A percentile compares a stretch with the other conserved stretches of the same genome.
Evolutionary conservation across 345 rosid species (phyloP).

Genomic region (Ceriops zippeliana): DNA sequence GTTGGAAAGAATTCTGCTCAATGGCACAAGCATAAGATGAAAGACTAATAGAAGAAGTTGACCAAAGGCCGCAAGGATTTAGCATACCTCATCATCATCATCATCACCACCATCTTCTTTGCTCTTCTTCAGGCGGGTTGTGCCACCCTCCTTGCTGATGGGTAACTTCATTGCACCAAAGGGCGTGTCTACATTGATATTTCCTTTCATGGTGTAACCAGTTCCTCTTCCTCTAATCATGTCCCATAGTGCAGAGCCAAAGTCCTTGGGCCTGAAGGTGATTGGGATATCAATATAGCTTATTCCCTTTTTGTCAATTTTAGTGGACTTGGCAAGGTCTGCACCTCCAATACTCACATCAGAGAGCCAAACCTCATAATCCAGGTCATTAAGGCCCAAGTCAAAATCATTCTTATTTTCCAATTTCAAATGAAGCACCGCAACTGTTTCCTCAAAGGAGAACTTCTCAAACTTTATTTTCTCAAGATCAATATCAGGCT

Average conservation of each 20-base stretch:
- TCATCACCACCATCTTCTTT: constrained; percentile 56
- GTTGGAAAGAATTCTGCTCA: too few relatives aligned
- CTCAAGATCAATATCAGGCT: constrained; percentile 84
- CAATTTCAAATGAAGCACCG: constrained; percentile 75
- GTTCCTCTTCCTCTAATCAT: constrained; percentile 95
- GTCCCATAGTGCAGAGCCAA: constrained; percentile 97
- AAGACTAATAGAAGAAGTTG: neutral
- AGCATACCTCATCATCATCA: constrained; percentile 66
- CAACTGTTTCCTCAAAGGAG: constrained; percentile 84
- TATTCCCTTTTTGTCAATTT: constrained; percentile 66
- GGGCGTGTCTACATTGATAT: constrained; percentile 80
- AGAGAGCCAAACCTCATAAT: constrained; percentile 79
- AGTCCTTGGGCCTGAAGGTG: constrained; percentile 88
- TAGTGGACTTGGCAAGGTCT: constrained; percentile 59
- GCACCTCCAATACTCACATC: constrained; percentile 74
- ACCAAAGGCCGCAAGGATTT: neutral
- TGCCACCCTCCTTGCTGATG: constrained; percentile 84
- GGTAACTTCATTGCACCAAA: constrained; percentile 95
- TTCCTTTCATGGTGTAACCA: constrained; percentile 81
- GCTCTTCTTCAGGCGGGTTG: constrained; percentile 78
- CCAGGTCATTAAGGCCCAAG: constrained; percentile 71
- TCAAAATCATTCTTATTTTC: constrained; percentile 89
- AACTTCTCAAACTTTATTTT: constrained; percentile 75
- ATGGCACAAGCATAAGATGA: neutral
- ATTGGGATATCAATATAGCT: constrained; percentile 58